Base-by-base conservation (phyloP, 2,329 filamentous ascomycete species). In the Salinomyces thailandicus region DNA sequence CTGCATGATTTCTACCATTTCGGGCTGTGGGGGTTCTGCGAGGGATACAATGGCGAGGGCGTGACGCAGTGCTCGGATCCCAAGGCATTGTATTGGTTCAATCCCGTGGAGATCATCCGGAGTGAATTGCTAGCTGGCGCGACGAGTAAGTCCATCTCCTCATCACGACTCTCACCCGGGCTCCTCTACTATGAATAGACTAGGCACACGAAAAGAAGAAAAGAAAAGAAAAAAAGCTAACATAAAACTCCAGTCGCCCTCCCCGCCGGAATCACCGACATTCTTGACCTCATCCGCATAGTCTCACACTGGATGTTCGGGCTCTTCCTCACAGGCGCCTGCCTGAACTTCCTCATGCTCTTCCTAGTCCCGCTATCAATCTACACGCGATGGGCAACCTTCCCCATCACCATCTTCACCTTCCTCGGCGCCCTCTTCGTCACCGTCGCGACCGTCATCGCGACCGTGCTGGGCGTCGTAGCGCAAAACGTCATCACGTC, bases 1-100 rank as follows among this genome's bases (percentile, higher is more conserved):
- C 70, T 95, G 33, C 85, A 93, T 58, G 89, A 95, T 61, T 95
- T 93, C 62, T 95, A 95, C 61, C 82, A 86, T 52, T 82, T 93
- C 18, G 87, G 87, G 5, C 64, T 95, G 27, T 96, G 89, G 89
- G 81, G 79, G 41, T 94, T 81, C 59, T 96, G 89, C 61, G 84
- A 93, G 59, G 87, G 87, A 14, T 93, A 87, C 60, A 67, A 75
- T 38, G 70, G 73, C 49, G 68, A 79, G 61, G 83, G 83, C 24
- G 77, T 91, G 44, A 89, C 84, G 0, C 63, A 66, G 44, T 96
- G 89, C 62, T 86, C 81, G 5, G 62, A 63, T 5, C 81, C 85
- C 0, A 52, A 75, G 50, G 67, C 69, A 5, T 67, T 87, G 38
- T 96, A 84, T 64, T 93, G 84, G 80, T 95, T 95, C 66, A 85